Evolutionary conservation across 495 filamentous ascomycete genomes (phyloP), one percentile per base, ranked within the genome.

Genomic region (Aspergillus steynii): DNA sequence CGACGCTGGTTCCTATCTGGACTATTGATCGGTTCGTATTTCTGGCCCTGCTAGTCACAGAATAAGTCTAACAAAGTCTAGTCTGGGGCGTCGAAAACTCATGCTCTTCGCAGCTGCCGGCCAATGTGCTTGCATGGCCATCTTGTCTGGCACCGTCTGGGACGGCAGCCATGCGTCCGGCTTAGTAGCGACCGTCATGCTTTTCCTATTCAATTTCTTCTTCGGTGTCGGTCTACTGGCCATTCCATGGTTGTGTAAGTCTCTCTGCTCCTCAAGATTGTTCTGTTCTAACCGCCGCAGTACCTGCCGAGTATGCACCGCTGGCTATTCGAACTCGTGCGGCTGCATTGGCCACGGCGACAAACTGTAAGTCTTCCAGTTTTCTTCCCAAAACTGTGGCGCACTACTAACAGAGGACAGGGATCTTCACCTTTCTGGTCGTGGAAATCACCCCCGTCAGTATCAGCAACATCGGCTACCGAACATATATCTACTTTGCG

Each of bases 41-140:
- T 31, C n/a, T 56, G 6, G 12, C 12, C 25, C 34, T 37, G n/a
- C 10, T n/a, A 1, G 51, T 29, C 5, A 15, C 47, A 15, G 10
- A 1, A 34, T 14, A 26, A 47, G 32, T 50, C 50, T 52, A 29
- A 45, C 63, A 66, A 62, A 68, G 54, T 26, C 29, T 49, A 76
- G 76, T 32, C 74, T 78, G 53, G 80, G 79, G 56, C 73, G 78
- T 29, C 67, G 80, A 7, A 79, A 77, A 61, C 67, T 81, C 52
- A 77, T 81, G 71, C 71, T 80, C 60, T 77, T 80, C 53, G 82
- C 79, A 0, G 80, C 82, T 5, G 71, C 70, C 25, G 80, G 82
- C n/a, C 83, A 85, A 64, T 71, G 74, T 32, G 71, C 77, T 61
- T 85, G 82, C 62, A 76, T 76, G 73, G 73, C 65, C 34, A 66